Percentiles rank a stretch among this genome's conserved stretches.
Conservation (phyloP, 2,329 filamentous ascomycete species). For the Blastomyces gilchristii region DNA sequence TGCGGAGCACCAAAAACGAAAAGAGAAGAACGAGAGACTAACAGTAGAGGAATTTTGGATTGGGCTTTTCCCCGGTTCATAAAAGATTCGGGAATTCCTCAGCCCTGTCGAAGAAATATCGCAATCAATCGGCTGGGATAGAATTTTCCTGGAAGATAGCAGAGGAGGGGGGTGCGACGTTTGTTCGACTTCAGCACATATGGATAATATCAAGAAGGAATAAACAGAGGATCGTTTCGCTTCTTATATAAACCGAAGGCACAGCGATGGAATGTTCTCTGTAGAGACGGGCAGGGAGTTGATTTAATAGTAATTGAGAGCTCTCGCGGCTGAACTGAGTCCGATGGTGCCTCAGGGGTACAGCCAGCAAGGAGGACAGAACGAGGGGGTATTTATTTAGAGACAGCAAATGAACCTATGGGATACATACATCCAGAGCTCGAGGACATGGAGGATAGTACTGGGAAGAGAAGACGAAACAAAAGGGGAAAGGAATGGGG, state of each 20-base stretch:
- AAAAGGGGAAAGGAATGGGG: slow-evolving; percentile 4
- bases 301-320: slow-evolving; percentile 6
- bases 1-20: neutral
- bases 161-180: neutral
- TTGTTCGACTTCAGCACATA: neutral
- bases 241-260: neutral
- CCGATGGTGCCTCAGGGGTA: slow-evolving; percentile 1
- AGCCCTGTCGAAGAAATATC: neutral
- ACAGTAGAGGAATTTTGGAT: neutral
- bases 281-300: neutral
- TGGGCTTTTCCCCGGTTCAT: neutral
- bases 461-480: slow-evolving; percentile 14
- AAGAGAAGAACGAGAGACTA: neutral
- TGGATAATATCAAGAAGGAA: neutral
- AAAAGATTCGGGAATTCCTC: neutral
- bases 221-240: neutral
- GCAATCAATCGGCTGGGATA: neutral
- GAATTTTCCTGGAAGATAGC: neutral
- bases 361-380: neutral
- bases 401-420: slow-evolving; percentile 1
- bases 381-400: slow-evolving; percentile 5
- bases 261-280: neutral
- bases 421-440: slow-evolving; percentile 7
- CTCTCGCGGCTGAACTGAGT: neutral
- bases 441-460: neutral